These are phyloP conservation scores for Aspergillus nanangensis DNA, from an alignment of 495 filamentous ascomycete genomes.

Conservation along the genomic window DNA sequence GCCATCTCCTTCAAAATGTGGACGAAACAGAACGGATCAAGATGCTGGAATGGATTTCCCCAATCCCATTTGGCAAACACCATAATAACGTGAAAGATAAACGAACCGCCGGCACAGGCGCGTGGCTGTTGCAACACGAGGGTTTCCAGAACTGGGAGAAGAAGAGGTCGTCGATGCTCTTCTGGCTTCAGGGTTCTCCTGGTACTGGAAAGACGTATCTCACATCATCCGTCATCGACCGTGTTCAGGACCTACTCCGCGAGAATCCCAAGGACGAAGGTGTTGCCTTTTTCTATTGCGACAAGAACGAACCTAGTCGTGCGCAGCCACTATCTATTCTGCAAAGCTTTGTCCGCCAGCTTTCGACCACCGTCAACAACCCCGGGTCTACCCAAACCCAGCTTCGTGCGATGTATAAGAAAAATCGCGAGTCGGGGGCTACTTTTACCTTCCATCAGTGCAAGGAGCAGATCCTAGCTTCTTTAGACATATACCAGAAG, in stretches of 20 bases:
- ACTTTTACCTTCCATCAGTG: constrained; percentile 15
- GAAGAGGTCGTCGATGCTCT: constrained; percentile 8
- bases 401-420: constrained; percentile 5
- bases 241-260: constrained; percentile 5
- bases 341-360: constrained; percentile 33
- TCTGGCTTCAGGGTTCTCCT: constrained; percentile 24
- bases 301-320: constrained; percentile 22
- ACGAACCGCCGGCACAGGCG: constrained; percentile 14
- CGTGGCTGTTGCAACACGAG: constrained; percentile 14
- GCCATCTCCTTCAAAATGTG: constrained; percentile 4
- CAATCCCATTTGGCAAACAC: constrained; percentile 16
- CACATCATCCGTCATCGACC: constrained; percentile 28
- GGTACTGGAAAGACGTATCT: constrained; percentile 36
- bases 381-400: constrained; percentile 10
- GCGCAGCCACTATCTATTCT: constrained; percentile 26
- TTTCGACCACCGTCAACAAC: constrained; percentile 18
- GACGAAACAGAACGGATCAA: constrained; percentile 8
- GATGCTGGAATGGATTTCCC: constrained; percentile 20
- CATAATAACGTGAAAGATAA: constrained; percentile 13
- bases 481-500: constrained; percentile 7
- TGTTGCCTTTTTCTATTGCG: constrained; percentile 41
- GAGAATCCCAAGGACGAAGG: constrained; percentile 18
- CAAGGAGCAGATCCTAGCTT: constrained; percentile 16
- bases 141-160: constrained; percentile 12
- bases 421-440: constrained; percentile 13